Base-by-base conservation (phyloP, 2,329 filamentous ascomycete genomes). In the Neonectria coccinea region DNA sequence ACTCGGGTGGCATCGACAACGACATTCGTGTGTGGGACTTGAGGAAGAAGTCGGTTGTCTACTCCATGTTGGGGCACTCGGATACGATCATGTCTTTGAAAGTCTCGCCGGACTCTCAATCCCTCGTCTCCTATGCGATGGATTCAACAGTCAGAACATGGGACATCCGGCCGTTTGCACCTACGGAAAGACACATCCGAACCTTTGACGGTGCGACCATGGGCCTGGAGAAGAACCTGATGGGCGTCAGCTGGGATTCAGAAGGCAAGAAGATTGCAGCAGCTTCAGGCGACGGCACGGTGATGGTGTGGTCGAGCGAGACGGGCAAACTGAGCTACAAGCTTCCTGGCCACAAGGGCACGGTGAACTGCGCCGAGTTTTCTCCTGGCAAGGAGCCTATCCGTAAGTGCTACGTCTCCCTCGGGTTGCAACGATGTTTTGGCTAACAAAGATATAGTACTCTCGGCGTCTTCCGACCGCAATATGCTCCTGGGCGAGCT, bases 11-110 rank as follows among this genome's bases (percentile, higher is more conserved):
- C 22, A 97, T 99, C 71, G 96, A 98, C 81, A 97, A 98, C 76
- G 94, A 97, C 73, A 97, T 99, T 77, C 93, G 94, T 73, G 94
- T 97, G 20, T 99, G 96, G 95, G 96, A 99, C 79, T 82, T 98
- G 75, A 89, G 96, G 70, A 98, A 97, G 83, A 94, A 97, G 79
- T 88, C 91, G 7, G 88, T 97, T 3, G 89, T 93, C 6, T 97
- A 98, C 79, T 91, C 91, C 2, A 90, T 99, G 85, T 80, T 92
- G 12, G 96, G 96, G 0, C 96, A 99, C 78, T 91, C 89, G 57
- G 96, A 99, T 76, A 98, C 95, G 0, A 85, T 99, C 67, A 97
- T 94, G 3, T 97, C 94, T 12, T 84, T 99, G 51, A 86, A 92
- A 58, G 88, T 98, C n/a, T 97, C 95, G 2, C 95, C 96, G 0